Evolutionary conservation across 2,329 filamentous ascomycete genomes (phyloP).

Genomic region (Penicillium sp.): DNA sequence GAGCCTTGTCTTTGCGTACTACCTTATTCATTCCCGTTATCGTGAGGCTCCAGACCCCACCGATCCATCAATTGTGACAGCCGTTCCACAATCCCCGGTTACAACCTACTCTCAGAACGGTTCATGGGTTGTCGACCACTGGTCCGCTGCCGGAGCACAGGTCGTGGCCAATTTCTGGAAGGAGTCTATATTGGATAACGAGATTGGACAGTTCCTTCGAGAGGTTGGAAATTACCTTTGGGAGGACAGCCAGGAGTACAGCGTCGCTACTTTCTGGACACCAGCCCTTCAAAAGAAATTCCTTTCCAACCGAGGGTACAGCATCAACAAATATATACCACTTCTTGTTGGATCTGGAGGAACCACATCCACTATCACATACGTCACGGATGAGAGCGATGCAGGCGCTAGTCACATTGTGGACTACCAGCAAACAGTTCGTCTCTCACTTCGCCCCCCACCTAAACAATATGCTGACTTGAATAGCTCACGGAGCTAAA

Average conservation of each 20-base stretch:
- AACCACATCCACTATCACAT: neutral
- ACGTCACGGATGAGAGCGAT: neutral
- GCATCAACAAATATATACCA: conserved; percentile 18
- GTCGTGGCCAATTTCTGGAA: conserved; percentile 42
- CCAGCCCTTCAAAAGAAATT: conserved; percentile 32
- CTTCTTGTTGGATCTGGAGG: neutral
- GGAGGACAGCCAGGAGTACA: conserved; percentile 35
- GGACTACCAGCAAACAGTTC: conserved; percentile 2
- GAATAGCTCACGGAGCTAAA: neutral
- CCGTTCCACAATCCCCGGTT: conserved; percentile 6
- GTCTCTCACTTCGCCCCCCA: neutral
- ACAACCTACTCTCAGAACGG: conserved; percentile 34
- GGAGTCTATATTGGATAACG: conserved; percentile 36
- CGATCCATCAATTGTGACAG: conserved; percentile 13
- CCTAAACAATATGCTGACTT: neutral
- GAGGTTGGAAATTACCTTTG: conserved; percentile 38
- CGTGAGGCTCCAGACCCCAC: neutral
- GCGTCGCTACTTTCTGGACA: conserved; percentile 40
- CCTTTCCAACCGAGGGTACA: conserved; percentile 34
- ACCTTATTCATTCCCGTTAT: conserved; percentile 11
- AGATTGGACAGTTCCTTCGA: conserved; percentile 29
- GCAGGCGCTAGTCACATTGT: neutral
- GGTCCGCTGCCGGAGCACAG: conserved; percentile 38
- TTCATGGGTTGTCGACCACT: conserved; percentile 44
- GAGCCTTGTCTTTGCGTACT: conserved; percentile 17